phyloP scores from a whole-genome alignment of 2,329 filamentous ascomycete genomes.

The Trichoderma guizhouense region DNA sequence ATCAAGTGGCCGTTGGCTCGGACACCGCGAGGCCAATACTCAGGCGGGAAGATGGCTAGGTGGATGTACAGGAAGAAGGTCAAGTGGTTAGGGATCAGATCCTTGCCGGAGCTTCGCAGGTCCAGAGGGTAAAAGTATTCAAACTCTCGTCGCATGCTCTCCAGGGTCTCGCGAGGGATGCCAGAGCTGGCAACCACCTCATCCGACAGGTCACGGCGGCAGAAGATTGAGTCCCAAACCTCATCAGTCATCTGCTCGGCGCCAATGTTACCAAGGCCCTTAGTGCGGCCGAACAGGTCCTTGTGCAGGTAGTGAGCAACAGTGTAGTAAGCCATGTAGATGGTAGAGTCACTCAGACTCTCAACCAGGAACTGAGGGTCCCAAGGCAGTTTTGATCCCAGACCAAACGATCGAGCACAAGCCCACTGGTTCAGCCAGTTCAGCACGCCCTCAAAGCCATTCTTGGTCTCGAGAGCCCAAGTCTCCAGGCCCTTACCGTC shows the following conservation, averaged over 20 bases:
- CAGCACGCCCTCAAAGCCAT: constrained; percentile 79
- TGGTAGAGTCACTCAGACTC: constrained; percentile 83
- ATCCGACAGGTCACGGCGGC: constrained; percentile 65
- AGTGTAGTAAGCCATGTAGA: constrained; percentile 85
- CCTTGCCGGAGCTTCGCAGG: constrained; percentile 84
- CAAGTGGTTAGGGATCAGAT: constrained; percentile 88
- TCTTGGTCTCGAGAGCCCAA: constrained; percentile 72
- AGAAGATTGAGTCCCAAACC: constrained; percentile 95
- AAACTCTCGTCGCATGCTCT: constrained; percentile 84
- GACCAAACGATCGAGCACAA: constrained; percentile 83
- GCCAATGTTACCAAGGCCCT: constrained; percentile 65
- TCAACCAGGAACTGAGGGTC: constrained; percentile 88
- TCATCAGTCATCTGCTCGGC: constrained; percentile 90
- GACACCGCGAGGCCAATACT: constrained; percentile 85
- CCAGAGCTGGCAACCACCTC: constrained; percentile 62
- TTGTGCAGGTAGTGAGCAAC: constrained; percentile 67
- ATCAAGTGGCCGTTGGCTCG: constrained; percentile 90
- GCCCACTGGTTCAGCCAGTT: constrained; percentile 97
- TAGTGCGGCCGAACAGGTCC: constrained; percentile 77
- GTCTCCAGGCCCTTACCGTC: constrained; percentile 70
- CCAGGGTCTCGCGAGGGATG: constrained; percentile 70
- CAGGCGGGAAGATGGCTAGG: constrained; percentile 77
- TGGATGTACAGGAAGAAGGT: constrained; percentile 97
- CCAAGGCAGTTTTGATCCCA: constrained; percentile 94
- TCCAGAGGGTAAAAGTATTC: constrained; percentile 97